Evolutionary conservation across 2,329 filamentous ascomycete species (phyloP).

Genomic region (Colletotrichum tofieldiae): DNA sequence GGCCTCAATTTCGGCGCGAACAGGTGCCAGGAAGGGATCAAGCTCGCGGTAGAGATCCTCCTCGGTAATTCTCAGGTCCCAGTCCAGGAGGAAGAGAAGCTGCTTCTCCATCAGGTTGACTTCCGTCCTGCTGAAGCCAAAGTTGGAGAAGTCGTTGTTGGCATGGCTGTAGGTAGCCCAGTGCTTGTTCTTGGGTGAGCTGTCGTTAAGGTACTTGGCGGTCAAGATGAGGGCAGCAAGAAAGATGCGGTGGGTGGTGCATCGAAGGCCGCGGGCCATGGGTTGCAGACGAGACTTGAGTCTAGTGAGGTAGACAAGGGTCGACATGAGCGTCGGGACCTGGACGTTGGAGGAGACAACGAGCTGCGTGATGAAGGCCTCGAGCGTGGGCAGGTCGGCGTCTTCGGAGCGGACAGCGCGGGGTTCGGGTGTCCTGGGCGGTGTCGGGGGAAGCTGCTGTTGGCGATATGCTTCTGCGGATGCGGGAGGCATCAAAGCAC

Average conservation of each 20-base stretch:
- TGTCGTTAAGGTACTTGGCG: slow-evolving; percentile 99
- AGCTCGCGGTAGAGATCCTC: slow-evolving; percentile 90
- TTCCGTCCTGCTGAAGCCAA: slow-evolving; percentile 94
- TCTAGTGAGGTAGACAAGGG: slow-evolving; percentile 91
- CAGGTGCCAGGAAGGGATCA: slow-evolving; percentile 89
- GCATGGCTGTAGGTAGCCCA: slow-evolving; percentile 95
- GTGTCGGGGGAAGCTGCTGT: slow-evolving; percentile 61
- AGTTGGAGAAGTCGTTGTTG: slow-evolving; percentile 75
- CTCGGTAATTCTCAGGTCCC: slow-evolving; percentile 89
- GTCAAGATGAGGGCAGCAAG: slow-evolving; percentile 87
- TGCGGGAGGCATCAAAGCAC: slow-evolving; percentile 66
- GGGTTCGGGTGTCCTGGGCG: slow-evolving; percentile 65
- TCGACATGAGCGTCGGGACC: slow-evolving; percentile 97
- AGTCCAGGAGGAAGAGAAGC: slow-evolving; percentile 93
- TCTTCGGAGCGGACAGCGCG: slow-evolving; percentile 63
- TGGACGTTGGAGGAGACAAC: slow-evolving; percentile 96
- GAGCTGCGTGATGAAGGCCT: slow-evolving; percentile 92
- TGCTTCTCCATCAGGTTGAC: slow-evolving; percentile 99
- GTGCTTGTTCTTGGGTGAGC: slow-evolving; percentile 99
- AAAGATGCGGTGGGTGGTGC: slow-evolving; percentile 98
- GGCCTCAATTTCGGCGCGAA: slow-evolving; percentile 74
- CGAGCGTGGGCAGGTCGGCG: slow-evolving; percentile 80
- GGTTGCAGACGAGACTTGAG: slow-evolving; percentile 89
- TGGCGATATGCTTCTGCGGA: slow-evolving; percentile 55
- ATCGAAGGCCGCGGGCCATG: slow-evolving; percentile 95